Evolutionary conservation across 2,329 filamentous ascomycete genomes (phyloP), one percentile per base, ranked within the genome.

Genomic region (Xylaria sp.): DNA sequence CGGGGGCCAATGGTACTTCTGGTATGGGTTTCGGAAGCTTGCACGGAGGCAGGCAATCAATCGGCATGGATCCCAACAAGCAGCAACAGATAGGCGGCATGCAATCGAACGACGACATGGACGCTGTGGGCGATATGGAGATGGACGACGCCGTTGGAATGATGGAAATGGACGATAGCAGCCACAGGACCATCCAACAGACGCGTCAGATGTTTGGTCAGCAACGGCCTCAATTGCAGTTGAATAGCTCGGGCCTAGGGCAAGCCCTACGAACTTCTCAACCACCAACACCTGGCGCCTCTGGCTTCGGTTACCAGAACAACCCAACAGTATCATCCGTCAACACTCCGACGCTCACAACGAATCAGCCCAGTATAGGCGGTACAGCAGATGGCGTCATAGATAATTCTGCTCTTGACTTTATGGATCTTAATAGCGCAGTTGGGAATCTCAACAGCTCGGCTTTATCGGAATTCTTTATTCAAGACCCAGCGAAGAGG

Each of bases 301-400:
- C 91, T 56, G 90, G 87, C 75, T 94, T 95, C 76, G 90, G 90
- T 59, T 90, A 97, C 74, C 92, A 94, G 79, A 94, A 97, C 80
- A 98, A 98, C 80, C 95, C 95, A 18, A 98, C 94, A 0, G 95
- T 98, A 20, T 99, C 96, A 2, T 98, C 94, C 3, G 95, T 98
- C 65, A 98, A 98, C 80, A 98, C 95, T 0, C 95, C 95, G 0
- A 97, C 94, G 0, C 86, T 98, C 67, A 92, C 92, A 69, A 93
- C 93, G 0, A 91, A 94, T 73, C 91, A 92, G 41, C 84, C 75
- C 15, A 72, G 71, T 3, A 63, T 90, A 70, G 87, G 90, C 51
- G 92, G 91, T 18, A 91, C 91, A 7, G 87, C 88, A 23, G 81
- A 83, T 28, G 91, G 94, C 75, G 86, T 94, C 71, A 93, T 97